Evolutionary conservation across 164 flowering plant species (phyloP).

Genomic region (Chloranthus sessilifolius): DNA sequence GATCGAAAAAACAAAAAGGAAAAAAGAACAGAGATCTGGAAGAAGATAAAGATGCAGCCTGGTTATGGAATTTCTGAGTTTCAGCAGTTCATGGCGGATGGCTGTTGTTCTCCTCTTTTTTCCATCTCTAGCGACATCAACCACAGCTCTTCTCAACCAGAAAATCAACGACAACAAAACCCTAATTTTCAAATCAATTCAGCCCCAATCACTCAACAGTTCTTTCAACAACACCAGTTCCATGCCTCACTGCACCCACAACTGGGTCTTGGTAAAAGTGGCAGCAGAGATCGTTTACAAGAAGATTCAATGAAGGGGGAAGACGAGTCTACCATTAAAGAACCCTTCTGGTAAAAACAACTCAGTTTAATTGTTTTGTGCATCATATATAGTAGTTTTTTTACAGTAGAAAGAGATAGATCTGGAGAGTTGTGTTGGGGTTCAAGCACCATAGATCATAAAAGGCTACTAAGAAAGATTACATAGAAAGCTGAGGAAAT

Average conservation of each 20-base stretch:
- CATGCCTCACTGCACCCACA: constrained; percentile 13
- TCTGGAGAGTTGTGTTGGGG: no score
- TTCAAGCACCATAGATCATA: no score
- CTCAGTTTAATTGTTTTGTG: background rate
- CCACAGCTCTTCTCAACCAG: background rate
- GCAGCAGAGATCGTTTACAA: constrained; percentile 8
- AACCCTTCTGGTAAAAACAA: constrained; percentile 26
- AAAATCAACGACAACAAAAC: constrained; percentile 6
- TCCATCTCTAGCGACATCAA: constrained; percentile 12
- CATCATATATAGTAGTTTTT: background rate
- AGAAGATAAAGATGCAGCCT: constrained; percentile 22
- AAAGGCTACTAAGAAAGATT: no score
- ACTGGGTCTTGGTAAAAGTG: constrained; percentile 10
- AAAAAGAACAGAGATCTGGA: background rate
- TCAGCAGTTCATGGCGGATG: constrained; percentile 21
- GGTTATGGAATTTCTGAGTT: constrained; percentile 16
- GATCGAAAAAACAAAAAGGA: background rate
- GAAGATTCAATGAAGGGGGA: constrained; percentile 6
- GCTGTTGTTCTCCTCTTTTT: constrained; percentile 15
- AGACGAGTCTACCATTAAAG: constrained; percentile 18
- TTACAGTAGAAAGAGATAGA: background rate
- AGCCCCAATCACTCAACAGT: constrained; percentile 20
- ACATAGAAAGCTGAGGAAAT: no score
- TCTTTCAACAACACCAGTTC: no score
- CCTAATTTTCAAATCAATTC: background rate